phyloP scores from a whole-genome alignment of 1,139 yeast species.

The Zhuliangozyma parablackwelliae region DNA sequence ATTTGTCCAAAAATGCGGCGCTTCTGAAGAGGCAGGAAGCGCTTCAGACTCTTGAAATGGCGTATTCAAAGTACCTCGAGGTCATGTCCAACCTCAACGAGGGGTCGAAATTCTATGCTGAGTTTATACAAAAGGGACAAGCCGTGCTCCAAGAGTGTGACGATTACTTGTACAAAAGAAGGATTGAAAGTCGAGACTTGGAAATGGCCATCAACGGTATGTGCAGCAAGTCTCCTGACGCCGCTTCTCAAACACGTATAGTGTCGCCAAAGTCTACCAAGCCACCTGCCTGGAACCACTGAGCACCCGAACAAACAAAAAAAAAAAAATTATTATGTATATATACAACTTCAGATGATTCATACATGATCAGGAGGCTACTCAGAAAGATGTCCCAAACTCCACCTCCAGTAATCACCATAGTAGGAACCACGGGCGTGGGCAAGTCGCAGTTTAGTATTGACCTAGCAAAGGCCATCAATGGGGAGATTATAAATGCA shows the following conservation, averaged over 20 bases:
- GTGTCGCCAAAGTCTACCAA: constrained; percentile 10
- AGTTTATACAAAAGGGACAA: constrained; percentile 49
- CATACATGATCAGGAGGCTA: constrained; percentile 1
- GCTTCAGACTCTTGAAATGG: constrained; percentile 52
- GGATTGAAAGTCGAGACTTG: constrained; percentile 41
- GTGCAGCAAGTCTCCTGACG: background rate
- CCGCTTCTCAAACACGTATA: background rate
- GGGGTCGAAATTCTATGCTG: constrained; percentile 68
- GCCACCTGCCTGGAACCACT: constrained; percentile 22
- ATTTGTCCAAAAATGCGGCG: constrained; percentile 18
- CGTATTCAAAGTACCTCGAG: constrained; percentile 51
- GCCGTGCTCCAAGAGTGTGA: constrained; percentile 49
- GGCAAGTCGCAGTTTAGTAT: constrained; percentile 88
- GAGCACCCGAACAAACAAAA: constrained; percentile 17
- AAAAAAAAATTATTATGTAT: background rate
- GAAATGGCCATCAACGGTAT: constrained; percentile 7
- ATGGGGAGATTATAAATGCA: constrained; percentile 91
- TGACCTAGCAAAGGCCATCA: constrained; percentile 68
- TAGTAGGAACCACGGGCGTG: constrained; percentile 98
- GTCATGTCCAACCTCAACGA: constrained; percentile 58
- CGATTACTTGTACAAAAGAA: constrained; percentile 48
- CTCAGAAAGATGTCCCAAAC: background rate
- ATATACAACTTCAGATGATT: background rate
- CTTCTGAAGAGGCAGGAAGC: constrained; percentile 42
- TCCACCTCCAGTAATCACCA: constrained; percentile 42